These are phyloP conservation scores for Calonectria multiphialidica DNA, from an alignment of 2,329 filamentous ascomycete species.

Conservation along the genomic window DNA sequence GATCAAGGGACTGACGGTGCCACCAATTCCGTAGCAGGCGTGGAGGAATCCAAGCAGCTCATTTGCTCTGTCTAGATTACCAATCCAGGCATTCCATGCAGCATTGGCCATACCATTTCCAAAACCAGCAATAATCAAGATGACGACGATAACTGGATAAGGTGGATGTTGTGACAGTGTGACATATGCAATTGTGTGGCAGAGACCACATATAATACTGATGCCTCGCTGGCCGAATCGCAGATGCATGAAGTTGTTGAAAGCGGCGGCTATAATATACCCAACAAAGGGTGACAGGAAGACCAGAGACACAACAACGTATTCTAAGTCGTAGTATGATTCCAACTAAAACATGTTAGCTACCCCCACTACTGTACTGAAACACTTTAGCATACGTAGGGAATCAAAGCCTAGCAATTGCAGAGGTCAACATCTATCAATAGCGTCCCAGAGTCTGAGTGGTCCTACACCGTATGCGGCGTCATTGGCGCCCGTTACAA, in stretches of 20 bases:
- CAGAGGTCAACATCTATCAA: neutral
- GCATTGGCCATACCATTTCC: conserved; percentile 75
- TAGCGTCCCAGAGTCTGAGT: neutral
- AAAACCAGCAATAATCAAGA: conserved; percentile 76
- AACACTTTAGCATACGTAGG: conserved; percentile 50
- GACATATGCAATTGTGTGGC: conserved; percentile 73
- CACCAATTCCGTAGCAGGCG: conserved; percentile 76
- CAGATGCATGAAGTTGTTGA: conserved; percentile 65
- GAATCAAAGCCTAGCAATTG: conserved; percentile 57
- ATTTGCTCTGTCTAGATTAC: conserved; percentile 77
- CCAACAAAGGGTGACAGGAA: conserved; percentile 76
- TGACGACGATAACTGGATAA: conserved; percentile 74
- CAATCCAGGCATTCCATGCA: conserved; percentile 67
- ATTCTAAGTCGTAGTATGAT: conserved; percentile 70
- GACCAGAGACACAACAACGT: conserved; percentile 72
- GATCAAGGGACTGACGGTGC: conserved; percentile 76
- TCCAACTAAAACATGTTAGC: conserved; percentile 34
- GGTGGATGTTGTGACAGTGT: conserved; percentile 75
- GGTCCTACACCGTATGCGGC: conserved; percentile 66
- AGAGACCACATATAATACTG: conserved; percentile 68
- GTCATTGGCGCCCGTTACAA: conserved; percentile 70
- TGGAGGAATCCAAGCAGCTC: conserved; percentile 78
- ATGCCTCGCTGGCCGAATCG: conserved; percentile 62
- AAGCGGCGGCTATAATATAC: conserved; percentile 71
- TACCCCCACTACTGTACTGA: neutral